Evolutionary conservation across 2,329 filamentous ascomycete genomes (phyloP).

Genomic region (Sporothrix sp.): DNA sequence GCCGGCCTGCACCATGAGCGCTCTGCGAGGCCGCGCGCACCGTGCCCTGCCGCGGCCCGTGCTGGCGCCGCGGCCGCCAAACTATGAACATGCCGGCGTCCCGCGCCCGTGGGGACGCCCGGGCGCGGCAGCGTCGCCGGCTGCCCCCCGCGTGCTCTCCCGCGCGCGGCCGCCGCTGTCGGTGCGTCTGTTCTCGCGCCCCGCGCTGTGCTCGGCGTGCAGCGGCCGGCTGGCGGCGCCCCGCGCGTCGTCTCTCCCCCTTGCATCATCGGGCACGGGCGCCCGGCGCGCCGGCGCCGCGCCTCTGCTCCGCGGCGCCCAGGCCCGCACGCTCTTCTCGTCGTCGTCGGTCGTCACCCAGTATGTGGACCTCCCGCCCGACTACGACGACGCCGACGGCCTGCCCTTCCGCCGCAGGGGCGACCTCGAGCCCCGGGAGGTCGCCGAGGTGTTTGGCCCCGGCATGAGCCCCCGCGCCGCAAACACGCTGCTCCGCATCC

Average conservation of each 20-base stretch:
- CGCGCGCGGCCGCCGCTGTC: background rate
- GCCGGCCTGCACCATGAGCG: conserved; percentile 4
- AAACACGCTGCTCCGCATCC: conserved; percentile 46
- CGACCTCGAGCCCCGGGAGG: conserved; percentile 41
- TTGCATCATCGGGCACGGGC: no score
- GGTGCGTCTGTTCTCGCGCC: background rate
- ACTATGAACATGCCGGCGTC: no score
- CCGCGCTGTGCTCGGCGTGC: background rate
- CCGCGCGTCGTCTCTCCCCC: background rate
- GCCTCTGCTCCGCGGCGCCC: no score
- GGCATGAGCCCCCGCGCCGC: conserved; percentile 34
- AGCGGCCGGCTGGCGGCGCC: background rate
- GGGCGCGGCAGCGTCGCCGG: no score
- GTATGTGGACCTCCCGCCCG: conserved; percentile 48
- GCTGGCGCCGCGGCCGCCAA: background rate
- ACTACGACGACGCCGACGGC: conserved; percentile 46
- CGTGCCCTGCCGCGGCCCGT: background rate
- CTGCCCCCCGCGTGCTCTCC: no score
- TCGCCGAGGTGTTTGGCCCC: conserved; percentile 40
- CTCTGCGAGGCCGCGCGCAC: conserved; percentile 9
- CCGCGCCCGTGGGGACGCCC: no score
- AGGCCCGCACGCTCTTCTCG: conserved; percentile 24
- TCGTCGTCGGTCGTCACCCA: conserved; percentile 33
- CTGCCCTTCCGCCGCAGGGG: conserved; percentile 39
- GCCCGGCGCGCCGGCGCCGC: no score